phyloP scores from a whole-genome alignment of 306 rosid genomes.

The Glycyrrhiza uralensis region DNA sequence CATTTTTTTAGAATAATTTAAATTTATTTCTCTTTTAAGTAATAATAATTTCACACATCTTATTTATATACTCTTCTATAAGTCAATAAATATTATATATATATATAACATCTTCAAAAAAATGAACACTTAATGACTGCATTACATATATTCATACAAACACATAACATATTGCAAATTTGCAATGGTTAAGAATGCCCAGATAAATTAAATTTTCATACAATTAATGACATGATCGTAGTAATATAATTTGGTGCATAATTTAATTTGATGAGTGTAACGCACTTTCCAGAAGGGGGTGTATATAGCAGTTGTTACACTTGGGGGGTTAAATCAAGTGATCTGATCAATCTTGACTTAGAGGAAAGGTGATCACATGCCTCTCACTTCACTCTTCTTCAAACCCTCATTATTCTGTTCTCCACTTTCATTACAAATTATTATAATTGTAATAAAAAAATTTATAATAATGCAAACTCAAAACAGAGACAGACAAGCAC shows the following conservation, averaged over 20 bases:
- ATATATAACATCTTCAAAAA: not conserved
- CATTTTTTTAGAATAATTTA: not conserved
- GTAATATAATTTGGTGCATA: slow-evolving; percentile 13
- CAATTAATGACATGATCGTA: not conserved
- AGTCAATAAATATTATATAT: not conserved
- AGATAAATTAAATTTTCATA: too few species aligned
- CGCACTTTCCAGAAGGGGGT: not conserved
- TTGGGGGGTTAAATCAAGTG: slow-evolving; percentile 25
- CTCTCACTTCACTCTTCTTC: slow-evolving; percentile 52
- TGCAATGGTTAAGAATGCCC: too few species aligned
- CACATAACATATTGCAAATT: too few species aligned
- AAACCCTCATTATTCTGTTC: slow-evolving; percentile 69
- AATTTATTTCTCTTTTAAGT: not conserved
- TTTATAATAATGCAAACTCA: slow-evolving; percentile 12
- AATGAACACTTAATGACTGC: too few species aligned
- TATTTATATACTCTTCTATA: not conserved
- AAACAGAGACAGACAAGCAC: not conserved
- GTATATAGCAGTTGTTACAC: not conserved
- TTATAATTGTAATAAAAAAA: slow-evolving; percentile 7
- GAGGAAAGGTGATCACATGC: slow-evolving; percentile 62
- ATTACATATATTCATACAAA: too few species aligned
- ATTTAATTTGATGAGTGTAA: slow-evolving; percentile 18
- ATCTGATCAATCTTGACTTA: slow-evolving; percentile 59
- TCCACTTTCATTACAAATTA: slow-evolving; percentile 56
- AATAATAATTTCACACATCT: not conserved